Conservation (phyloP, 805 yeast genomes). For the Candida succiphila region DNA sequence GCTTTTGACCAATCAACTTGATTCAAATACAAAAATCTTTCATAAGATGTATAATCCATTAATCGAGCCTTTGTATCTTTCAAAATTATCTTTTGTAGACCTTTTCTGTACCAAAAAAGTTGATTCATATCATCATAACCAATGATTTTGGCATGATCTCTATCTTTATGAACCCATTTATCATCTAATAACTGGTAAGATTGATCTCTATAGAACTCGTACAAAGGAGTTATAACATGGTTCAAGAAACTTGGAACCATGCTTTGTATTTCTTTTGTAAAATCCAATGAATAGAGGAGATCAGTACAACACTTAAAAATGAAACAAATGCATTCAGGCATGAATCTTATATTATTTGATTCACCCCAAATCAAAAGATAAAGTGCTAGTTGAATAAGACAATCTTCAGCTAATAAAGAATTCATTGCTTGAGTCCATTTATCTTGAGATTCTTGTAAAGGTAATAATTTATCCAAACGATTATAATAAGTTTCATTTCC, state of each 20-base stretch:
- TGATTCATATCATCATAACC: constrained; percentile 92
- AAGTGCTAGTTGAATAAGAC: constrained; percentile 53
- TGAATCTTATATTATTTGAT: constrained; percentile 73
- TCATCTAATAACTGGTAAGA: constrained; percentile 36
- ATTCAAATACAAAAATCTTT: constrained; percentile 45
- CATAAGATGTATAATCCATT: constrained; percentile 42
- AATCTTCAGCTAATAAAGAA: constrained; percentile 38
- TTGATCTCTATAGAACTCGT: constrained; percentile 47
- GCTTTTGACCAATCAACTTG: constrained; percentile 58
- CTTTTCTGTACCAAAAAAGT: constrained; percentile 72
- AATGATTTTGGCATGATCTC: constrained; percentile 58
- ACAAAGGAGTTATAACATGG: constrained; percentile 67
- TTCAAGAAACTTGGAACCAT: constrained; percentile 35
- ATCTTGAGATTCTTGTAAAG: constrained; percentile 33
- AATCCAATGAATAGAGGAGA: constrained; percentile 41
- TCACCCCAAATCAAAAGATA: constrained; percentile 85
- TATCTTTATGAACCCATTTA: constrained; percentile 35
- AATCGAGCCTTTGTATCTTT: constrained; percentile 32
- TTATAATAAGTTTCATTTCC: neutral
- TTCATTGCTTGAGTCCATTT: constrained; percentile 46
- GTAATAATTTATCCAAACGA: constrained; percentile 5
- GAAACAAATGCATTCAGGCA: constrained; percentile 86
- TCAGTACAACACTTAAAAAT: constrained; percentile 76
- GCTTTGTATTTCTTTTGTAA: constrained; percentile 17
- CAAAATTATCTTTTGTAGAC: constrained; percentile 47